Conservation (phyloP, 768 basidiomycete species). For the Lentinula detonsa region DNA sequence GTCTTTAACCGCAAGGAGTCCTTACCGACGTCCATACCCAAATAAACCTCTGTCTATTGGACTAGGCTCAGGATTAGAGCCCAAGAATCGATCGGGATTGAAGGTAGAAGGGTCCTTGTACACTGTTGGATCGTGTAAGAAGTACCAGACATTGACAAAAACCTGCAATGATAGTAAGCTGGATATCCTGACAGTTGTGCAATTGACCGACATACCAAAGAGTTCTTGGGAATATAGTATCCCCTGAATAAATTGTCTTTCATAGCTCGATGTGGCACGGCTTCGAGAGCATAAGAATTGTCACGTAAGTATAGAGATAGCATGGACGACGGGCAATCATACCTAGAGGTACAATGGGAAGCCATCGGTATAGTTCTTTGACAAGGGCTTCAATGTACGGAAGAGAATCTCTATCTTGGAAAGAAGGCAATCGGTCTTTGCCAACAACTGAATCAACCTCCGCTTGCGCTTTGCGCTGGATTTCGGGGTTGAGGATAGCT, state of each 20-base stretch:
- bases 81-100: constrained; percentile 25
- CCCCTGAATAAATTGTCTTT: constrained; percentile 3
- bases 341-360: constrained; percentile 13
- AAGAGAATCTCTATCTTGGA: constrained; percentile 10
- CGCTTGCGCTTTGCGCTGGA: constrained; percentile 13
- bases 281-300: constrained; percentile 8
- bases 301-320: background rate
- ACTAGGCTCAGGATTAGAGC: constrained; percentile 12
- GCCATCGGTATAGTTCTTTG: constrained; percentile 12
- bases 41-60: constrained; percentile 17
- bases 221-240: constrained; percentile 8
- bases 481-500: constrained; percentile 12
- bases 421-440: constrained; percentile 13
- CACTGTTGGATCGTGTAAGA: constrained; percentile 15
- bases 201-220: background rate
- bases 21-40: constrained; percentile 18
- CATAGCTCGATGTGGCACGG: background rate
- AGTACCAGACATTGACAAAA: constrained; percentile 16
- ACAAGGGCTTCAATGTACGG: constrained; percentile 13
- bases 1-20: constrained; percentile 8
- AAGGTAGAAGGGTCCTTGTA: constrained; percentile 26
- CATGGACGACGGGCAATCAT: background rate
- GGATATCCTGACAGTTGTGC: too few species aligned
- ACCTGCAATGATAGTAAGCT: background rate
- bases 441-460: constrained; percentile 14